Percentiles rank a stretch among this genome's conserved stretches.
Evolutionary conservation across 305 asterid species (phyloP).

Genomic region (Fraxinus latifolia): DNA sequence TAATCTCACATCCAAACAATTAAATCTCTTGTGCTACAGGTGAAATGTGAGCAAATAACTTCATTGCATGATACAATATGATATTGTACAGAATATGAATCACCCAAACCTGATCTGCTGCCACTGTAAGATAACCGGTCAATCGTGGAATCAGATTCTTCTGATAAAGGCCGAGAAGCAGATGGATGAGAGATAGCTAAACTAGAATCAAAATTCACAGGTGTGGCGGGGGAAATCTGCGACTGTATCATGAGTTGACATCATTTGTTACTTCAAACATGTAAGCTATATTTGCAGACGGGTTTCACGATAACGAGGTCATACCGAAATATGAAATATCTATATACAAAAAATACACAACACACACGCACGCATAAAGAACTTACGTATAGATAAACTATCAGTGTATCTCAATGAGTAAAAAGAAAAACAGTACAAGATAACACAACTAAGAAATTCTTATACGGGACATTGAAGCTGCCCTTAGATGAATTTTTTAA

Average conservation of each 20-base stretch:
- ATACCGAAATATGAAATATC: neutral
- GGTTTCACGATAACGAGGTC: neutral
- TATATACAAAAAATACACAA: neutral
- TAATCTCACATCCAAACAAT: neutral
- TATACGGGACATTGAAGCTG: neutral
- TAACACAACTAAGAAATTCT: neutral
- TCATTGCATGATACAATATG: neutral
- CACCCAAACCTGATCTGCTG: slow-evolving; percentile 36
- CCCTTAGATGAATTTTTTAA: neutral
- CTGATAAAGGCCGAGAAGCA: slow-evolving; percentile 37
- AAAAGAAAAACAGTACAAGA: neutral
- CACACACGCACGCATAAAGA: neutral
- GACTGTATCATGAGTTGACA: slow-evolving; percentile 32
- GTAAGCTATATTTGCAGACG: slow-evolving; percentile 1
- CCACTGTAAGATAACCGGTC: slow-evolving; percentile 32
- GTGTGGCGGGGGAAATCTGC: slow-evolving; percentile 72
- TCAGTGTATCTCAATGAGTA: neutral
- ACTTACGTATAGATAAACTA: neutral
- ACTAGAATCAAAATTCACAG: slow-evolving; percentile 44
- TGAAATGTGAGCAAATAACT: neutral
- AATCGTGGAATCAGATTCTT: slow-evolving; percentile 44
- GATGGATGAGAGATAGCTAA: slow-evolving; percentile 32
- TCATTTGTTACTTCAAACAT: neutral
- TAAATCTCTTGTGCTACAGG: neutral
- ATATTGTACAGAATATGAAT: slow-evolving; percentile 18